A percentile compares a stretch with the other conserved stretches of the same genome.
These are phyloP conservation scores for Cytospora piceicola DNA, from an alignment of 2,329 filamentous ascomycete species.

Conservation along the genomic window DNA sequence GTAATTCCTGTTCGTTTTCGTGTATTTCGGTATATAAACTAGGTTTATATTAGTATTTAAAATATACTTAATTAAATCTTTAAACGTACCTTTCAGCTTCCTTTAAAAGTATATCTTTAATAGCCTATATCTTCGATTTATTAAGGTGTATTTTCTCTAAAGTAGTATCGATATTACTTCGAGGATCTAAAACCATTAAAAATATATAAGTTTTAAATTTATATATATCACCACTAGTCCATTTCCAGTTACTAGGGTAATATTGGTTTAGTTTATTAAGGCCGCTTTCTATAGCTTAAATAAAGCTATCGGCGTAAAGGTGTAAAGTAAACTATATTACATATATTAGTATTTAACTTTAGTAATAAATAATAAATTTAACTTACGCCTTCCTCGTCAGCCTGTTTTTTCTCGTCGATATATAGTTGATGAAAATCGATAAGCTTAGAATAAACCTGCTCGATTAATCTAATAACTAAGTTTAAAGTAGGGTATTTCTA, in stretches of 20 bases:
- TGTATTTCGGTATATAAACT: not conserved
- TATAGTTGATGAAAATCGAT: not conserved
- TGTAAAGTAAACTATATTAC: not conserved
- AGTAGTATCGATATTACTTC: not conserved
- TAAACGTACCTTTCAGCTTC: not conserved
- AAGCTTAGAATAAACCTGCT: not conserved
- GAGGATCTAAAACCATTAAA: not conserved
- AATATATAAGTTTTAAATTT: not conserved
- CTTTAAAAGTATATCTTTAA: not conserved
- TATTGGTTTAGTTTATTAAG: not conserved
- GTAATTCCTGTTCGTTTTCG: not conserved
- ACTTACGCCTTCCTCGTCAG: not conserved
- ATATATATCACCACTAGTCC: not conserved
- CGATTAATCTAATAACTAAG: not conserved
- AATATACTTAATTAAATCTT: not conserved
- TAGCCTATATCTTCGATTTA: not conserved
- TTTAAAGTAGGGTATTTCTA: constrained; percentile 3
- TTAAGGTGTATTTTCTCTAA: not conserved
- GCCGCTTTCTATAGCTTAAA: not conserved
- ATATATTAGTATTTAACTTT: not conserved
- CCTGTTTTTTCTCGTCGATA: not conserved
- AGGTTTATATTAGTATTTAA: not conserved
- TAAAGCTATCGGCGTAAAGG: not conserved
- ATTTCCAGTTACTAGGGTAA: not conserved
- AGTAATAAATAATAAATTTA: not conserved